Conservation (phyloP, 1,284 basidiomycete genomes). For the Sanghuangporus weigelae region DNA sequence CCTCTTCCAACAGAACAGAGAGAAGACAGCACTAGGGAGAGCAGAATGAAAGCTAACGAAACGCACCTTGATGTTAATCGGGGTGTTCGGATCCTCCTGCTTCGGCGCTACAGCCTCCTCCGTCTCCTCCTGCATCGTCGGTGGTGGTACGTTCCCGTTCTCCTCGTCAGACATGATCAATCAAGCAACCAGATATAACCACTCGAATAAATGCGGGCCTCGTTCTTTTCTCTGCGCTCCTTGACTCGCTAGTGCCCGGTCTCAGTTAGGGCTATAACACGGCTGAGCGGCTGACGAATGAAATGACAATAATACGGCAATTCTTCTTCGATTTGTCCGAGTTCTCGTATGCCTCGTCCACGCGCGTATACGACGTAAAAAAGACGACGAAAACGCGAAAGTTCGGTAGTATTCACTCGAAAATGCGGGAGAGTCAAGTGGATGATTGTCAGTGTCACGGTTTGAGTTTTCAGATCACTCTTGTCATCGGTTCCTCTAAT, state of each 20-base stretch:
- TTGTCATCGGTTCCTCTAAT: not conserved
- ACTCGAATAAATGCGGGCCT: not conserved
- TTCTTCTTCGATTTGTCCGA: not conserved
- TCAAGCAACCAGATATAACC: not conserved
- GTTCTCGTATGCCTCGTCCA: not conserved
- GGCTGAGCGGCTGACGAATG: not conserved
- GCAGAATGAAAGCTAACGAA: not conserved
- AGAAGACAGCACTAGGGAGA: not conserved
- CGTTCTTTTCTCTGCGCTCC: not conserved
- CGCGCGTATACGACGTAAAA: not conserved
- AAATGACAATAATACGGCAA: not conserved
- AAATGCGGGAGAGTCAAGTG: not conserved
- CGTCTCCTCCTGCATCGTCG: conserved; percentile 26
- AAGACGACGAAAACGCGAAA: not conserved
- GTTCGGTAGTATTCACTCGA: not conserved
- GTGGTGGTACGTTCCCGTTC: conserved; percentile 24
- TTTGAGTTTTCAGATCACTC: not conserved
- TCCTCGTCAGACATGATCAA: conserved; percentile 61
- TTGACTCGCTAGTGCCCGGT: not conserved
- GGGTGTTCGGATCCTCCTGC: conserved; percentile 53
- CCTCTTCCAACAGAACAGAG: not conserved
- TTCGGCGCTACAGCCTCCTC: conserved; percentile 49
- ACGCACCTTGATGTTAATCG: conserved; percentile 81
- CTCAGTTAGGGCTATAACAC: not conserved
- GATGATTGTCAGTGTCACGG: not conserved